Conservation (phyloP, 345 rosid genomes). For the Zanthoxylum bungeanum region DNA sequence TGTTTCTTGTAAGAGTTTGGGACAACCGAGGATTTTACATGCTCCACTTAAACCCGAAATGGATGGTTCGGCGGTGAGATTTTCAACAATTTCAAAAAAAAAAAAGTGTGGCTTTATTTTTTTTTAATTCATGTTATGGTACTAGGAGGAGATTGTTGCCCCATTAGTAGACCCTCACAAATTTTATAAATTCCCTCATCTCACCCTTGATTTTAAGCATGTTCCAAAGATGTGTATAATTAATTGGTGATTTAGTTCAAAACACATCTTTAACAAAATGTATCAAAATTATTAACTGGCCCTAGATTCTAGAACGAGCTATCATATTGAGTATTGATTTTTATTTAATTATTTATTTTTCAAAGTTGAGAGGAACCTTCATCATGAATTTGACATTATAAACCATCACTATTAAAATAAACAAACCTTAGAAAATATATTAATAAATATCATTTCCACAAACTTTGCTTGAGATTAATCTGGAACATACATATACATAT, state of each 20-base stretch:
- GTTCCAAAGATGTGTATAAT: too few species aligned
- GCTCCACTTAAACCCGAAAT: too few species aligned
- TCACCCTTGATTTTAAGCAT: not conserved
- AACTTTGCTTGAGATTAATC: not conserved
- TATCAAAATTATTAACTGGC: not conserved
- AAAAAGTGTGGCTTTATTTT: too few species aligned
- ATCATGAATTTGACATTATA: not conserved
- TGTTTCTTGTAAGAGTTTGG: too few species aligned
- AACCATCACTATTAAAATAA: not conserved
- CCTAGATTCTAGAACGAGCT: not conserved
- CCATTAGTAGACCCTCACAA: too few species aligned
- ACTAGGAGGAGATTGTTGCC: too few species aligned
- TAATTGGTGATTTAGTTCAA: not conserved
- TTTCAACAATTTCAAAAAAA: too few species aligned
- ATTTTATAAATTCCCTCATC: too few species aligned
- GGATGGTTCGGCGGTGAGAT: too few species aligned
- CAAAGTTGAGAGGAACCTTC: constrained; percentile 1
- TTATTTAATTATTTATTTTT: not conserved
- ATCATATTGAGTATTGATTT: not conserved
- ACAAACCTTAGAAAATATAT: not conserved
- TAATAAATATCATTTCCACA: not conserved
- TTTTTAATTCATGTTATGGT: too few species aligned
- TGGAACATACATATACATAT: too few species aligned
- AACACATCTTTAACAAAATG: not conserved
- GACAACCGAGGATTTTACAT: too few species aligned